Percentiles rank a stretch among this genome's conserved stretches.
Conservation (phyloP, 140 eudicot species). For the Cichorium intybus region DNA sequence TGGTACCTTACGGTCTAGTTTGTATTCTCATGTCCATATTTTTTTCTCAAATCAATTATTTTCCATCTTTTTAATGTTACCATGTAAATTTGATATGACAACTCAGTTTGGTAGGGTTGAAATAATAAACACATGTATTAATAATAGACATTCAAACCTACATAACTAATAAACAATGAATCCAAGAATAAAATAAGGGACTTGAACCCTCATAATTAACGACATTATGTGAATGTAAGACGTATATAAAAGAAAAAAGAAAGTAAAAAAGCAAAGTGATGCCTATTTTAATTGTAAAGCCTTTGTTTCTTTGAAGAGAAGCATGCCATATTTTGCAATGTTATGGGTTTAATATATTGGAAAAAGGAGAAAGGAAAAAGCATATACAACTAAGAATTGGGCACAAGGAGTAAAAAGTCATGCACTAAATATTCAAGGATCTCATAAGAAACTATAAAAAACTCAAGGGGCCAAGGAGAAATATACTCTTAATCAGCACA, state of each 20-base stretch:
- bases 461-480: constrained; percentile 19
- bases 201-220: neutral
- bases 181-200: neutral
- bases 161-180: neutral
- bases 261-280: neutral
- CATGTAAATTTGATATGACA: neutral
- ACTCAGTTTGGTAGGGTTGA: neutral
- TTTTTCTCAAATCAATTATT: neutral
- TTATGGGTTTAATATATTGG: neutral
- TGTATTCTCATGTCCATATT: neutral
- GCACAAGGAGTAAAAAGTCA: neutral
- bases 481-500: constrained; percentile 12
- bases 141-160: neutral
- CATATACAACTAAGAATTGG: neutral
- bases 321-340: neutral
- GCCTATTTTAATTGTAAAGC: neutral
- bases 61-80: neutral
- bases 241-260: too few species aligned
- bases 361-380: neutral
- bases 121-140: neutral
- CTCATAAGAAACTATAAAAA: neutral
- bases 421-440: neutral
- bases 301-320: neutral
- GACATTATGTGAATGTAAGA: too few species aligned
- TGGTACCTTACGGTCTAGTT: neutral